Conservation (phyloP, 129 eudicot species). For the Logfia minima region DNA sequence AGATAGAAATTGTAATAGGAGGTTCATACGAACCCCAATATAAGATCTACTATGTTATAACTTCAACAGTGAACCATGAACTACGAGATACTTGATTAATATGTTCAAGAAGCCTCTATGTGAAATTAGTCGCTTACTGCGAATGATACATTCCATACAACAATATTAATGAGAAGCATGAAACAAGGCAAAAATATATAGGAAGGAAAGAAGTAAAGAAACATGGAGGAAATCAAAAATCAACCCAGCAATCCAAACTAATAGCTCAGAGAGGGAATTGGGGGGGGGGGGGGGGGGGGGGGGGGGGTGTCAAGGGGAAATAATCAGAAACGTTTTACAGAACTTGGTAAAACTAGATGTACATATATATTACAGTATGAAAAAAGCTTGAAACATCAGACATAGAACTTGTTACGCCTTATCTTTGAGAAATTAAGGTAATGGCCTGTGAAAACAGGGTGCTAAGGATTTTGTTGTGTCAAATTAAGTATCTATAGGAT, state of each 20-base stretch:
- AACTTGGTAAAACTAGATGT: not conserved
- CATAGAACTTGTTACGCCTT: not conserved
- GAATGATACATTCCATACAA: too few relatives aligned
- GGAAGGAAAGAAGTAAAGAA: too few relatives aligned
- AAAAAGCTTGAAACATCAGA: not conserved
- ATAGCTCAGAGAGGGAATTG: not conserved
- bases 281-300: too few relatives aligned
- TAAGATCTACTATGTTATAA: not conserved
- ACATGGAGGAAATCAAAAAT: not conserved
- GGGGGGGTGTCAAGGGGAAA: not conserved
- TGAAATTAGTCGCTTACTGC: too few relatives aligned
- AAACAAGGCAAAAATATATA: too few relatives aligned
- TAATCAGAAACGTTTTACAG: not conserved
- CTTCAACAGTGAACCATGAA: not conserved
- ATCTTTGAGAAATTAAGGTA: not conserved
- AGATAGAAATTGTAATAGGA: not conserved
- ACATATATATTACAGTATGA: too few relatives aligned
- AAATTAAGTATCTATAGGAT: not conserved
- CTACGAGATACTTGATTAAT: not conserved
- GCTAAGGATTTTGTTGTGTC: not conserved
- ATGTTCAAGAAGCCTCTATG: not conserved
- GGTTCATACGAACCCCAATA: slow-evolving; percentile 9
- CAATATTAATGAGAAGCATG: too few relatives aligned
- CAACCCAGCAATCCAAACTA: not conserved
- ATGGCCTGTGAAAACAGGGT: not conserved